Conservation (phyloP, 1,139 yeast genomes). For the Candida glucosophila region DNA sequence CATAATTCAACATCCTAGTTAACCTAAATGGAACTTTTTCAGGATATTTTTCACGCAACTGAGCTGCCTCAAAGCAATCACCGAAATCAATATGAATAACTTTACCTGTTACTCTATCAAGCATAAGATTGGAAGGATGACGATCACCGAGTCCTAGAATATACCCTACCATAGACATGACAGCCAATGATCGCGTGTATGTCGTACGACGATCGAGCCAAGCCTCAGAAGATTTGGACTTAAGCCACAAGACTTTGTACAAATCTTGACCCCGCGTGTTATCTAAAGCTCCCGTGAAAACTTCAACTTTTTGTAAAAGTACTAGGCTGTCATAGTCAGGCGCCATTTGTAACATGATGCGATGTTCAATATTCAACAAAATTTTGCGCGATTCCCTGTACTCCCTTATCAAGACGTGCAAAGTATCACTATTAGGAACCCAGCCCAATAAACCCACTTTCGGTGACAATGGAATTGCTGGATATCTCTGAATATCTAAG, state of each 20-base stretch:
- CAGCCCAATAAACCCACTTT: conserved; percentile 95
- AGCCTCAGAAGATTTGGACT: conserved; percentile 91
- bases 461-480: conserved; percentile 94
- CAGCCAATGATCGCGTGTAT: conserved; percentile 91
- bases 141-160: conserved; percentile 95
- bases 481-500: conserved; percentile 80
- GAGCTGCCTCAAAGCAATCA: conserved; percentile 98
- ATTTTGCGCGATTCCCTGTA: conserved; percentile 89
- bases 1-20: conserved; percentile 94
- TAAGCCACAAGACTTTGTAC: conserved; percentile 92
- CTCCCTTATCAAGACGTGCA: conserved; percentile 87
- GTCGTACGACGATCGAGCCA: conserved; percentile 98
- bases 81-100: conserved; percentile 98
- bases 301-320: conserved; percentile 86
- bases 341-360: conserved; percentile 96
- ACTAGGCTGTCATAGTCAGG: conserved; percentile 93
- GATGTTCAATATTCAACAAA: conserved; percentile 82
- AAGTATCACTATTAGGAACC: conserved; percentile 96
- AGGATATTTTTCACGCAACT: conserved; percentile 90
- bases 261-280: conserved; percentile 95
- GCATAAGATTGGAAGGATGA: conserved; percentile 95
- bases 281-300: conserved; percentile 90
- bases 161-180: conserved; percentile 98
- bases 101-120: conserved; percentile 89
- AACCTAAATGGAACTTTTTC: conserved; percentile 97